phyloP scores from a whole-genome alignment of 768 basidiomycete species.

The Auricularia cornea region DNA sequence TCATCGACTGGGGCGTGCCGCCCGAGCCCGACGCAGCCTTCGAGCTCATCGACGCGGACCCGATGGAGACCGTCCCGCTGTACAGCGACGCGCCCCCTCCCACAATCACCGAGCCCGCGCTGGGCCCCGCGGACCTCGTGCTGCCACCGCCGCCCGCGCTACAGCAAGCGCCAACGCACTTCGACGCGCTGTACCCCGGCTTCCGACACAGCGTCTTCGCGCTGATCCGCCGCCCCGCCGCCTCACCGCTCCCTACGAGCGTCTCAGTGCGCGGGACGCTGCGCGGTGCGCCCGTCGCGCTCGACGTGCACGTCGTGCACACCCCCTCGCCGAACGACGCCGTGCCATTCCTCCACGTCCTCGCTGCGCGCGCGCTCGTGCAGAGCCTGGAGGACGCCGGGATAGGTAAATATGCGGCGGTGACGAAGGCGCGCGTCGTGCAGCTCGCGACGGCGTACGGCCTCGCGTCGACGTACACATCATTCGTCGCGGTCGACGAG shows the following conservation, averaged over 20 bases:
- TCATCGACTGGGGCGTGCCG: conserved; percentile 38
- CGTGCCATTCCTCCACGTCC: conserved; percentile 33
- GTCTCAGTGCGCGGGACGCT: conserved; percentile 4
- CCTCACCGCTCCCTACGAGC: neutral
- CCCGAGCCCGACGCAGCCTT: conserved; percentile 1
- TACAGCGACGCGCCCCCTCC: neutral
- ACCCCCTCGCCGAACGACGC: neutral
- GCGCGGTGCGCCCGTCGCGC: conserved; percentile 3
- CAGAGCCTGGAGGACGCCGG: conserved; percentile 37
- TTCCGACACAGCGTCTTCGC: conserved; percentile 11
- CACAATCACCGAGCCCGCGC: neutral
- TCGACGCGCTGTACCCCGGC: conserved; percentile 4
- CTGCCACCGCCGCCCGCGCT: conserved; percentile 9
- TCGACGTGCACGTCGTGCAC: conserved; percentile 9
- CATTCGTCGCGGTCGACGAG: conserved; percentile 46
- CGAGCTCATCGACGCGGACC: conserved; percentile 4
- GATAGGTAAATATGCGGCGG: neutral
- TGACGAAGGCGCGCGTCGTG: conserved; percentile 33
- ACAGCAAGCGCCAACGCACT: conserved; percentile 6
- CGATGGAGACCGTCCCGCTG: neutral
- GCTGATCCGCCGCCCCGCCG: neutral
- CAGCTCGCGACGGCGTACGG: conserved; percentile 44
- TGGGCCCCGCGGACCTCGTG: neutral
- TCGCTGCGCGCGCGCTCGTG: conserved; percentile 47
- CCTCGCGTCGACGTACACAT: conserved; percentile 44